These are phyloP conservation scores for Dactylellina drechsleri DNA, from an alignment of 2,329 filamentous ascomycete genomes.

Conservation along the genomic window DNA sequence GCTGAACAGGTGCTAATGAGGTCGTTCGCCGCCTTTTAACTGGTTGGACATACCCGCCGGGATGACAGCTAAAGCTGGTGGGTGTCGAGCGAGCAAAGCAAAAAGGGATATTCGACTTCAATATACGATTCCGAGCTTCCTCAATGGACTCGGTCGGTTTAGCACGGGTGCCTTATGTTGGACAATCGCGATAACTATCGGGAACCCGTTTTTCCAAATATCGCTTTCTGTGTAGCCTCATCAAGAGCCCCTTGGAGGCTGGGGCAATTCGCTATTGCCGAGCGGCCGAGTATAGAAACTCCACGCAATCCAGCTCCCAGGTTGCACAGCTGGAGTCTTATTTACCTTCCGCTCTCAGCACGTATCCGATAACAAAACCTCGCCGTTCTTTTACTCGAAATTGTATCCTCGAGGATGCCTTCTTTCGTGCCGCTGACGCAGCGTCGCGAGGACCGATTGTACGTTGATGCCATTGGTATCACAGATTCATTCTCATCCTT, in stretches of 20 bases:
- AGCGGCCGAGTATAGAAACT: constrained; percentile 50
- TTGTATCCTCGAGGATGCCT: constrained; percentile 18
- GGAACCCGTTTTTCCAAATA: constrained; percentile 24
- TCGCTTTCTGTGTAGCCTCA: constrained; percentile 43
- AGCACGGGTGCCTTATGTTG: constrained; percentile 48
- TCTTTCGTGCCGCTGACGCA: constrained; percentile 18
- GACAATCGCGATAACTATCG: constrained; percentile 39
- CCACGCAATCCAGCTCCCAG: constrained; percentile 37
- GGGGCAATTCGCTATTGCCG: constrained; percentile 41
- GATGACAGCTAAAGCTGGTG: constrained; percentile 31
- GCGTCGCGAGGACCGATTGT: constrained; percentile 12
- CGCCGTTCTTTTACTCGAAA: constrained; percentile 39
- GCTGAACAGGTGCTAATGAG: constrained; percentile 29
- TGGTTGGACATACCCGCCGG: constrained; percentile 50
- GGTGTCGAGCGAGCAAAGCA: constrained; percentile 15
- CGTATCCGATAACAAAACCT: constrained; percentile 36
- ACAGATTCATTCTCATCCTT: constrained; percentile 2
- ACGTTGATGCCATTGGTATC: constrained; percentile 33
- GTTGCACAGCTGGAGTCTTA: constrained; percentile 20
- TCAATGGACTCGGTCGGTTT: constrained; percentile 39
- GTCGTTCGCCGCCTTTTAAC: constrained; percentile 48
- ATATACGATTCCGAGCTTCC: constrained; percentile 39
- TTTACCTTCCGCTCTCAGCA: constrained; percentile 51
- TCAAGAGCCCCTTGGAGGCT: constrained; percentile 34
- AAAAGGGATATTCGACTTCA: constrained; percentile 34